Evolutionary conservation across 2,329 filamentous ascomycete species (phyloP).

Genomic region (Fusarium multiceps): DNA sequence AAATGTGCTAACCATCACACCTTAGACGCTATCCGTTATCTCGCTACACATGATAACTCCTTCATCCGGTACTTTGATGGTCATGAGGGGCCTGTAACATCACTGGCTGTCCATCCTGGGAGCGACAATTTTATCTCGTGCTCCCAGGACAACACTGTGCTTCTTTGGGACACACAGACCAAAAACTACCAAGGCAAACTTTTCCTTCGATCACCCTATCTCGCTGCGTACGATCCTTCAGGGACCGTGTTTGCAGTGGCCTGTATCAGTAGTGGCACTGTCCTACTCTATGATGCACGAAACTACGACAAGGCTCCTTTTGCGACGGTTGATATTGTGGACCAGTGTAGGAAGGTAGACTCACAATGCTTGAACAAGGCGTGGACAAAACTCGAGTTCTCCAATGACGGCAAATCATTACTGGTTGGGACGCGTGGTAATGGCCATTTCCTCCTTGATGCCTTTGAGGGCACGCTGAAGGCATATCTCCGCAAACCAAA

Average conservation of each 20-base stretch:
- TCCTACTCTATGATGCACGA: conserved; percentile 91
- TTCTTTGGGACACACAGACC: conserved; percentile 88
- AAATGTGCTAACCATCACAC: neutral
- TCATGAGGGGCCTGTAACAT: conserved; percentile 86
- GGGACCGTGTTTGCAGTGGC: conserved; percentile 92
- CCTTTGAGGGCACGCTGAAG: conserved; percentile 84
- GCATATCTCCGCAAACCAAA: conserved; percentile 74
- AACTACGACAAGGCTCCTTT: conserved; percentile 96
- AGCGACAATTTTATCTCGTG: conserved; percentile 93
- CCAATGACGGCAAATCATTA: conserved; percentile 91
- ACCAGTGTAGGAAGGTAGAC: conserved; percentile 61
- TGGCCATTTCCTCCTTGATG: conserved; percentile 93
- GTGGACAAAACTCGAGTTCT: conserved; percentile 95
- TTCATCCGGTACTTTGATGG: conserved; percentile 97
- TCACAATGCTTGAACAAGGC: conserved; percentile 71
- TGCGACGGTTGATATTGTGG: conserved; percentile 81
- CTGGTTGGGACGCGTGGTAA: conserved; percentile 84
- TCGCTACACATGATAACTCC: conserved; percentile 93
- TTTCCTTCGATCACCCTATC: conserved; percentile 81
- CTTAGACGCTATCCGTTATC: conserved; percentile 82
- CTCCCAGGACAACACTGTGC: conserved; percentile 88
- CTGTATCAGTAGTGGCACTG: conserved; percentile 79
- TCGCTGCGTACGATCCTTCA: conserved; percentile 91
- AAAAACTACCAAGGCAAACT: conserved; percentile 84
- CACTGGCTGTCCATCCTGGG: conserved; percentile 83